A percentile compares a stretch with the other conserved stretches of the same genome.
Conservation (phyloP, 2,329 filamentous ascomycete genomes). For the Cladophialophora carrionii region DNA sequence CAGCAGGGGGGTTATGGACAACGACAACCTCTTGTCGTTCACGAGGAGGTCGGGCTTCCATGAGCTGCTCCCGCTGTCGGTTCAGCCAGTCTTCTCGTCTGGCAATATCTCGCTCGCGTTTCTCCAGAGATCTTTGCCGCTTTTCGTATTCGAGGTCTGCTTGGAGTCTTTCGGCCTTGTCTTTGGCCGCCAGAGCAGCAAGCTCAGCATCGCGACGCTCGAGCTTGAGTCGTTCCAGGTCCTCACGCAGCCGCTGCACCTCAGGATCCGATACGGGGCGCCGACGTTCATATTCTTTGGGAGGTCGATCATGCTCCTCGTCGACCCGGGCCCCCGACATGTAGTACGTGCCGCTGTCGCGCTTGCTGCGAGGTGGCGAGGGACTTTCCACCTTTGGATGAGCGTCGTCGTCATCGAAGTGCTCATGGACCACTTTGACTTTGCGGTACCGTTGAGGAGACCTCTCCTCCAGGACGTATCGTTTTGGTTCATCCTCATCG, state of each 20-base stretch:
- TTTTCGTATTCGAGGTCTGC: conserved; percentile 28
- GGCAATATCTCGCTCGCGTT: conserved; percentile 24
- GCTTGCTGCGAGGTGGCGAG: conserved; percentile 24
- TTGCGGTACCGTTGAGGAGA: conserved; percentile 23
- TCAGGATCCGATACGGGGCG: conserved; percentile 24
- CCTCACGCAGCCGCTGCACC: conserved; percentile 22
- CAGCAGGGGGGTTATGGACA: conserved; percentile 22
- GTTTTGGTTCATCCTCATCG: conserved; percentile 15
- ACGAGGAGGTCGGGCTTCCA: conserved; percentile 20
- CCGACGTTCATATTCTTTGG: conserved; percentile 26
- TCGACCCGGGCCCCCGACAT: conserved; percentile 11
- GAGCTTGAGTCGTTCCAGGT: conserved; percentile 24
- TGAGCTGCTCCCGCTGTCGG: conserved; percentile 17
- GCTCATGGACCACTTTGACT: conserved; percentile 25
- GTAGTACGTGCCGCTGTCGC: conserved; percentile 32
- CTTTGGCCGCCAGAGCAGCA: conserved; percentile 20
- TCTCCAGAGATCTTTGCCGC: conserved; percentile 24
- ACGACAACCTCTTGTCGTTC: conserved; percentile 30
- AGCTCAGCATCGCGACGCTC: conserved; percentile 32
- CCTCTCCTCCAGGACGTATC: conserved; percentile 19
- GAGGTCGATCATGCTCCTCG: conserved; percentile 6
- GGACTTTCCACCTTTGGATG: conserved; percentile 31
- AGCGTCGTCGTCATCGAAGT: conserved; percentile 25
- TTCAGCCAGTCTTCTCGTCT: conserved; percentile 22
- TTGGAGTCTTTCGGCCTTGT: conserved; percentile 20